Conservation (phyloP, 202 grass and related monocot species). For the Bolboschoenoplectus hybrid region DNA sequence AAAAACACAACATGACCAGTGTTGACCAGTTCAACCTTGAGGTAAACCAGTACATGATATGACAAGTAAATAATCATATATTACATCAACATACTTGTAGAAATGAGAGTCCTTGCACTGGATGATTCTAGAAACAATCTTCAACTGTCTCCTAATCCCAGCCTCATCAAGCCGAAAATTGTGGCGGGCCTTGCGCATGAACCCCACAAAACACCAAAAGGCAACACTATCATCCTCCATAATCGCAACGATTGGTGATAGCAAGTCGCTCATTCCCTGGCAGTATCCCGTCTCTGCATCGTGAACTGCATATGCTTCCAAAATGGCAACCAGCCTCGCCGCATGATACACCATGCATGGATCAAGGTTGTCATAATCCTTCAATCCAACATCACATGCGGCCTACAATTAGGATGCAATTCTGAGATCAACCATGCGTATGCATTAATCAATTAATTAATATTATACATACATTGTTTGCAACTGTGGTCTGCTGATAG, state of each 20-base stretch:
- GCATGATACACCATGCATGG: slow-evolving; percentile 85
- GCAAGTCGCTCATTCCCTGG: slow-evolving; percentile 97
- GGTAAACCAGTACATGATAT: not conserved
- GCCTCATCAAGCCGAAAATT: slow-evolving; percentile 94
- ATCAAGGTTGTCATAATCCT: slow-evolving; percentile 73
- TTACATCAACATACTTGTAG: slow-evolving; percentile 70
- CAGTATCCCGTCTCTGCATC: slow-evolving; percentile 93
- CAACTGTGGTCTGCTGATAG: not conserved
- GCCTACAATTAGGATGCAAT: slow-evolving; percentile 36
- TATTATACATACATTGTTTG: slow-evolving; percentile 9
- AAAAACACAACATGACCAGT: not conserved
- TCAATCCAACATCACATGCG: slow-evolving; percentile 66
- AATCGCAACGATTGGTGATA: slow-evolving; percentile 78
- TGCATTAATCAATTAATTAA: slow-evolving; percentile 15
- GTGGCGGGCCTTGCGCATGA: slow-evolving; percentile 91
- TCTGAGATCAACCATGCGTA: slow-evolving; percentile 29
- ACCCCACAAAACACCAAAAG: slow-evolving; percentile 92
- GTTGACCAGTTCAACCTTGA: not conserved
- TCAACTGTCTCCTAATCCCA: slow-evolving; percentile 84
- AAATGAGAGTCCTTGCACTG: slow-evolving; percentile 94
- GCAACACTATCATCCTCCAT: slow-evolving; percentile 85
- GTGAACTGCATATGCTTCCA: slow-evolving; percentile 85
- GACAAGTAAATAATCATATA: slow-evolving; percentile 46
- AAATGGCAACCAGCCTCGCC: slow-evolving; percentile 67
- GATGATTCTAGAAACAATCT: slow-evolving; percentile 90